Conservation (phyloP, 768 basidiomycete genomes). For the Trametes sanguinea region DNA sequence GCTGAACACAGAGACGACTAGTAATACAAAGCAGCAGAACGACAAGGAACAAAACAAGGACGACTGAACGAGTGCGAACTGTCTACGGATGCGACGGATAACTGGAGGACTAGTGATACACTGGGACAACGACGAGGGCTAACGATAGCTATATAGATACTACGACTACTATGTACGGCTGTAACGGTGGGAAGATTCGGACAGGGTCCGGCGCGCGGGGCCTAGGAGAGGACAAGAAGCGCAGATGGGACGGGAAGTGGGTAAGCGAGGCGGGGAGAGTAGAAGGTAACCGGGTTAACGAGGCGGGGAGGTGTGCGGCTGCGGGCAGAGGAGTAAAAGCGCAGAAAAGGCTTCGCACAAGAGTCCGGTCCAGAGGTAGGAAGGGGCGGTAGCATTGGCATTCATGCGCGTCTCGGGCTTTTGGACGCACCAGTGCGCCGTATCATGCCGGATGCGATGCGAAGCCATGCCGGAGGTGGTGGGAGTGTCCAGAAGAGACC, state of each 20-base stretch:
- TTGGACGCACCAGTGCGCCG: slow-evolving; percentile 9
- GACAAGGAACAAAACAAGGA: neutral
- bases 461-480: too few relatives aligned
- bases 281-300: too few relatives aligned
- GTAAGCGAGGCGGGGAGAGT: too few relatives aligned
- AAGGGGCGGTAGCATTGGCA: too few relatives aligned
- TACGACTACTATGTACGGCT: neutral
- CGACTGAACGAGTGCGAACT: neutral
- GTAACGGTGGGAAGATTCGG: neutral
- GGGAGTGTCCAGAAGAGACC: neutral
- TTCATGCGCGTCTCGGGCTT: neutral
- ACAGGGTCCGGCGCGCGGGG: too few relatives aligned
- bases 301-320: too few relatives aligned
- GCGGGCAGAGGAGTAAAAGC: neutral
- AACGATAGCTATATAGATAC: neutral
- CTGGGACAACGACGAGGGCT: neutral
- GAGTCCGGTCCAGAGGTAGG: neutral
- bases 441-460: neutral
- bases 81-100: neutral
- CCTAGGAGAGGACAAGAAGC: neutral
- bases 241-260: neutral
- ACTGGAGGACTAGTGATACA: neutral
- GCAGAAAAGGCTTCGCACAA: neutral
- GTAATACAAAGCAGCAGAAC: neutral
- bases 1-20: neutral